These are phyloP conservation scores for Lichina pygmaea DNA, from an alignment of 495 filamentous ascomycete genomes.

Conservation along the genomic window DNA sequence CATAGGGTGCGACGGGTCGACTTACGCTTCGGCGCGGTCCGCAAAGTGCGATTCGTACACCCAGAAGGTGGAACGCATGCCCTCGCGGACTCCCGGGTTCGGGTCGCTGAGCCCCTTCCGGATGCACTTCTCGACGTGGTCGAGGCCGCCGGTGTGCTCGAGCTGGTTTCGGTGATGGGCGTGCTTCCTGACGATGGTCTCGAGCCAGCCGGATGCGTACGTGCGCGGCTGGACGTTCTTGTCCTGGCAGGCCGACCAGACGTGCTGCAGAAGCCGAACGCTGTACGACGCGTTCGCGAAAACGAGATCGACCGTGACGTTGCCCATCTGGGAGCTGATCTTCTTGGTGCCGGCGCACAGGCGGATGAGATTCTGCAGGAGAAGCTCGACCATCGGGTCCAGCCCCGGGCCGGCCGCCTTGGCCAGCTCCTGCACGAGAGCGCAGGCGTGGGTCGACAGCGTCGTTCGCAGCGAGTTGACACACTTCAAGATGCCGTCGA, in stretches of 20 bases:
- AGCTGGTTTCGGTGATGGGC: slow-evolving; percentile 49
- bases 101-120: slow-evolving; percentile 66
- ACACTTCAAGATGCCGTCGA: slow-evolving; percentile 80
- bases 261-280: slow-evolving; percentile 53
- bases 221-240: slow-evolving; percentile 71
- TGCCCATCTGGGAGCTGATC: slow-evolving; percentile 56
- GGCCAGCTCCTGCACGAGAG: slow-evolving; percentile 65
- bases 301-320: slow-evolving; percentile 46
- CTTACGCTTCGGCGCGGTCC: slow-evolving; percentile 43
- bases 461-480: slow-evolving; percentile 72
- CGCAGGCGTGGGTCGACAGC: slow-evolving; percentile 60
- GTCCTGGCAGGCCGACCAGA: slow-evolving; percentile 54
- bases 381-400: slow-evolving; percentile 70
- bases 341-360: slow-evolving; percentile 72
- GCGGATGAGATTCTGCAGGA: slow-evolving; percentile 75
- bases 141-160: slow-evolving; percentile 59
- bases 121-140: slow-evolving; percentile 63
- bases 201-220: slow-evolving; percentile 62
- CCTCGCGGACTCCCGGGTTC: slow-evolving; percentile 65
- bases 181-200: slow-evolving; percentile 53
- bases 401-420: slow-evolving; percentile 45
- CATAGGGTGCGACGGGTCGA: background rate
- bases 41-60: slow-evolving; percentile 52
- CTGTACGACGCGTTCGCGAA: slow-evolving; percentile 56
- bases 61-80: slow-evolving; percentile 68